phyloP scores from a whole-genome alignment of 108 stramenopile species.

The Pseudonitzschia delicatissima region DNA sequence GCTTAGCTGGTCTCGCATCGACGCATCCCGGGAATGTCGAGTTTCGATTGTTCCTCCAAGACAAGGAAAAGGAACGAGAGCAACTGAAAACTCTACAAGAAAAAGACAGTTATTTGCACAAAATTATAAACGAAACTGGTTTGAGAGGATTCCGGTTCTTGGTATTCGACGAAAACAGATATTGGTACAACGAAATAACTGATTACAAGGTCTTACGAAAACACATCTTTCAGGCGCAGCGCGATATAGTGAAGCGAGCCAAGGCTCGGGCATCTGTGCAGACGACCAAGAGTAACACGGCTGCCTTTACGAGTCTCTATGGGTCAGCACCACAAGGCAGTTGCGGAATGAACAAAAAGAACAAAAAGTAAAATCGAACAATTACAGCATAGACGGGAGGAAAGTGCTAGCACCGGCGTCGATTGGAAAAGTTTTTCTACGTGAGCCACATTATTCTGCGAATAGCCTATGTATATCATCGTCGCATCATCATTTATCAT shows the following conservation, averaged over 20 bases:
- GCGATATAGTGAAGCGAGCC: not conserved
- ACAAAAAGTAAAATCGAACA: too few species aligned
- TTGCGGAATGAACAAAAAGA: too few species aligned
- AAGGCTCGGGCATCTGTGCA: not conserved
- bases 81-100: not conserved
- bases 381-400: too few species aligned
- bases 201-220: not conserved
- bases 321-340: not conserved
- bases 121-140: not conserved
- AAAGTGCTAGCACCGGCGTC: too few species aligned
- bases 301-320: not conserved
- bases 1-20: not conserved
- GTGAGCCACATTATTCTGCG: too few species aligned
- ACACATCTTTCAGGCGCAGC: not conserved
- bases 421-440: too few species aligned
- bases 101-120: not conserved
- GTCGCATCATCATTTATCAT: too few species aligned
- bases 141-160: not conserved
- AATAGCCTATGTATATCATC: too few species aligned
- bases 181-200: not conserved
- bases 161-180: not conserved
- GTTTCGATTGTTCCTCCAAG: not conserved
- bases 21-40: slow-evolving; percentile 6
- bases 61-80: not conserved
- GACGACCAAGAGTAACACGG: not conserved